Base-by-base conservation (phyloP, 805 yeast species). In the Clavispora carvajalis region DNA sequence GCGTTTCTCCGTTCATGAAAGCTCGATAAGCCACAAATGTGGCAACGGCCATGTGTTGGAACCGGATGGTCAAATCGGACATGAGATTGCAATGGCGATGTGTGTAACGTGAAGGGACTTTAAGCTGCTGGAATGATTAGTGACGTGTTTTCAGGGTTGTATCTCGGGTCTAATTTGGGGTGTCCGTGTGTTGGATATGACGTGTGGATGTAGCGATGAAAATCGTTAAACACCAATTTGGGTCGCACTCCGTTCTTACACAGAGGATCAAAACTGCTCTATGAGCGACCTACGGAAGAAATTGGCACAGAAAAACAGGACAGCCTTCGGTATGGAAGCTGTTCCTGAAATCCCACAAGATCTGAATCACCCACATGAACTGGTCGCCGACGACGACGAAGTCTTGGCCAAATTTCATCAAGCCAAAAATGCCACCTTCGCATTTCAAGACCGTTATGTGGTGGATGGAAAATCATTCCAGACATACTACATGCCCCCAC, bases 1-100 rank as follows among this genome's bases (percentile, higher is more conserved):
- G 96, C 0, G 87, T 90, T 53, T 87, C 96, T 31, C 76, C 77
- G n/a, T 48, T 63, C 33, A 66, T 66, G 17, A 88, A 65, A 0
- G 95, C 93, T 28, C 71, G 59, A 46, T 74, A 73, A 0, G 91
- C 95, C 31, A 77, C 69, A 24, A 67, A 58, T 12, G 77, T 53
- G 3, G 86, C 82, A 15, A 59, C 48, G 25, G 65, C 57, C 86
- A 80, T 81, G 49, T 63, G 68, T 51, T 55, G 37, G 45, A 63
- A 65, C 34, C 56, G 63, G 16, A 10, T 19, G 6, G 37, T 34
- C 17, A 46, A 36, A 19, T 44, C 41, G 15, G 36, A 29, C 47
- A 44, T 43, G 18, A n/a, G n/a, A n/a, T n/a, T n/a, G n/a, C n/a
- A n/a, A n/a, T n/a, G n/a, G n/a, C n/a, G n/a, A n/a, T n/a, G n/a